These are phyloP conservation scores for Bryoerythrophyllum caledonicum DNA, from an alignment of 225 moss, liverwort and hornwort species.

Conservation along the genomic window DNA sequence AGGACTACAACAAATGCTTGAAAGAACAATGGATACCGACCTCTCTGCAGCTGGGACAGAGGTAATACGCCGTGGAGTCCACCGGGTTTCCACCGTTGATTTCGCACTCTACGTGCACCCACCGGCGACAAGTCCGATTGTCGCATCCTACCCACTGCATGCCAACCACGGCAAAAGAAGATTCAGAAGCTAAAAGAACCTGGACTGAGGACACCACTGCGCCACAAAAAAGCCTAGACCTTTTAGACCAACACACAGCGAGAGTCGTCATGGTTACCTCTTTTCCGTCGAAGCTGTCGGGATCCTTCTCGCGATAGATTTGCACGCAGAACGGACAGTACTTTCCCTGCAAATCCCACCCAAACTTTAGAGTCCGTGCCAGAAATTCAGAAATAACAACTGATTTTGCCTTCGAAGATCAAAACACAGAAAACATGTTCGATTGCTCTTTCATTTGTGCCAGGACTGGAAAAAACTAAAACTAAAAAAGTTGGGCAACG, in stretches of 20 bases:
- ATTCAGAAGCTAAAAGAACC: not conserved
- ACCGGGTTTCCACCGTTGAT: slow-evolving; percentile 86
- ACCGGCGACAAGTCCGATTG: slow-evolving; percentile 95
- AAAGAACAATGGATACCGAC: no score
- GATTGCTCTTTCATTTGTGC: no score
- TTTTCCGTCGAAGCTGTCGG: slow-evolving; percentile 96
- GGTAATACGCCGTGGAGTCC: slow-evolving; percentile 90
- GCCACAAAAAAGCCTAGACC: not conserved
- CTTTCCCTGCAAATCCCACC: slow-evolving; percentile 62
- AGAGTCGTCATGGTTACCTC: slow-evolving; percentile 46
- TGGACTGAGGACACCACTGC: not conserved
- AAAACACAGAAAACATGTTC: no score
- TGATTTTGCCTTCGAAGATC: no score
- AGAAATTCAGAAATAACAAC: no score
- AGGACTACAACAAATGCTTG: not conserved
- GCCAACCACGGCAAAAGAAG: slow-evolving; percentile 9
- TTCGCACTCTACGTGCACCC: slow-evolving; percentile 99
- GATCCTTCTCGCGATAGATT: slow-evolving; percentile 99
- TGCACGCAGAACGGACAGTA: slow-evolving; percentile 98
- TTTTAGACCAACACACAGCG: no score
- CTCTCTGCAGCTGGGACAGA: slow-evolving; percentile 96
- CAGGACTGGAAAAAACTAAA: no score
- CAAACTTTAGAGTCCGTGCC: no score
- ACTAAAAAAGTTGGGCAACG: no score
- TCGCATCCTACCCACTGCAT: slow-evolving; percentile 98